Percentiles rank a stretch among this genome's conserved stretches.
phyloP scores from a whole-genome alignment of 108 stramenopile species.

The Conticribra guillardii region DNA sequence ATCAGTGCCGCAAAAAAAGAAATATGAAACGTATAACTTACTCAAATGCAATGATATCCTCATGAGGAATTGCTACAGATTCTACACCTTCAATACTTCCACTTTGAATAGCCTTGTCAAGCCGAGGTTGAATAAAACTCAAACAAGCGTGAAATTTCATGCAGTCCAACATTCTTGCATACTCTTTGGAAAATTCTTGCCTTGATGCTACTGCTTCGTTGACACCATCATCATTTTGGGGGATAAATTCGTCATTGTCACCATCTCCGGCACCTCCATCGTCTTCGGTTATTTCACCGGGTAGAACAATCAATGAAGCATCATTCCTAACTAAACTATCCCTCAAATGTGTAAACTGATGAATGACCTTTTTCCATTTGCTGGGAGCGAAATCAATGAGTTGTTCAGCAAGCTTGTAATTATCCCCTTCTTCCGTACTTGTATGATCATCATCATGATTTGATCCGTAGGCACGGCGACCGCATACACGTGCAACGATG shows the following conservation, averaged over 20 bases:
- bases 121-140: constrained; percentile 44
- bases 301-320: constrained; percentile 29
- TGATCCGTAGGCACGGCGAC: constrained; percentile 32
- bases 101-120: constrained; percentile 23
- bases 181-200: constrained; percentile 23
- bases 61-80: constrained; percentile 33
- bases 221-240: constrained; percentile 29
- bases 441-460: constrained; percentile 7
- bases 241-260: constrained; percentile 12
- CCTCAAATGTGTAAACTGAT: constrained; percentile 28
- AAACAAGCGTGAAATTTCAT: constrained; percentile 48
- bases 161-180: constrained; percentile 15
- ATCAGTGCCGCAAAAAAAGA: not conserved
- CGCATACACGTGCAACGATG: constrained; percentile 29
- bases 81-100: constrained; percentile 7
- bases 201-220: constrained; percentile 24
- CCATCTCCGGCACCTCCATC: constrained; percentile 10
- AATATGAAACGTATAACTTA: constrained; percentile 13
- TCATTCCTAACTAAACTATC: constrained; percentile 35
- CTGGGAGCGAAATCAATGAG: constrained; percentile 30
- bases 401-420: constrained; percentile 1
- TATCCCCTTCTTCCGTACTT: not conserved
- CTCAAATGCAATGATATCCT: constrained; percentile 41
- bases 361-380: constrained; percentile 35
- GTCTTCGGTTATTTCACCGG: constrained; percentile 26